Percentiles rank a stretch among this genome's conserved stretches.
These are phyloP conservation scores for Opeltia flavorubescens DNA, from an alignment of 495 filamentous ascomycete species.

Conservation along the genomic window DNA sequence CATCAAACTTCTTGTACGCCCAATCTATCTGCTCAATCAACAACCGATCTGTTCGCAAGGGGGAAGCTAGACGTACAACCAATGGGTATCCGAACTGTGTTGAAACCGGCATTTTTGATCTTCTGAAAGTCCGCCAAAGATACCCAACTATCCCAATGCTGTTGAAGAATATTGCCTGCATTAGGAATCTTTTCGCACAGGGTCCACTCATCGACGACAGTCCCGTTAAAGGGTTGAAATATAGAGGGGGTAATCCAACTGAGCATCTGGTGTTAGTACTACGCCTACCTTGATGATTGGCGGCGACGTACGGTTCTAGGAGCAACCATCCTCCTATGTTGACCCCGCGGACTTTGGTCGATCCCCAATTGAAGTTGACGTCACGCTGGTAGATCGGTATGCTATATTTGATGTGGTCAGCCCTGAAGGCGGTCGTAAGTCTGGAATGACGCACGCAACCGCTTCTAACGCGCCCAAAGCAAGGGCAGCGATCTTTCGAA, in stretches of 20 bases:
- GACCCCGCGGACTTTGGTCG: conserved; percentile 36
- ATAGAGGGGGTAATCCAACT: conserved; percentile 34
- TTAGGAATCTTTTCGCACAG: conserved; percentile 34
- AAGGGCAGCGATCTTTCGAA: not conserved
- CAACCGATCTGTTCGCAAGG: not conserved
- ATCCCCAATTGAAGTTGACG: conserved; percentile 25
- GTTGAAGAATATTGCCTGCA: conserved; percentile 31
- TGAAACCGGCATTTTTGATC: conserved; percentile 31
- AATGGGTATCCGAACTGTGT: conserved; percentile 34
- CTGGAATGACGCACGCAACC: not conserved
- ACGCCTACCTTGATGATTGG: not conserved
- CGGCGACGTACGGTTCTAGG: conserved; percentile 23
- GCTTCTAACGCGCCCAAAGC: not conserved
- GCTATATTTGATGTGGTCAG: not conserved
- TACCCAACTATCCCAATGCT: conserved; percentile 52
- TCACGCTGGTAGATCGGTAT: conserved; percentile 8
- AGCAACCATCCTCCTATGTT: conserved; percentile 48
- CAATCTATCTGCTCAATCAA: conserved; percentile 17
- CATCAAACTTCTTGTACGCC: conserved; percentile 29
- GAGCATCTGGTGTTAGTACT: not conserved
- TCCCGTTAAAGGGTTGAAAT: conserved; percentile 23
- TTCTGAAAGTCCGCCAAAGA: conserved; percentile 42
- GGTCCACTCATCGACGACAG: conserved; percentile 48
- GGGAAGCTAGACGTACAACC: conserved; percentile 18
- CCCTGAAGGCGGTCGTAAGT: not conserved